These are phyloP conservation scores for Trametes cingulata DNA, from an alignment of 768 basidiomycete genomes.

Conservation along the genomic window DNA sequence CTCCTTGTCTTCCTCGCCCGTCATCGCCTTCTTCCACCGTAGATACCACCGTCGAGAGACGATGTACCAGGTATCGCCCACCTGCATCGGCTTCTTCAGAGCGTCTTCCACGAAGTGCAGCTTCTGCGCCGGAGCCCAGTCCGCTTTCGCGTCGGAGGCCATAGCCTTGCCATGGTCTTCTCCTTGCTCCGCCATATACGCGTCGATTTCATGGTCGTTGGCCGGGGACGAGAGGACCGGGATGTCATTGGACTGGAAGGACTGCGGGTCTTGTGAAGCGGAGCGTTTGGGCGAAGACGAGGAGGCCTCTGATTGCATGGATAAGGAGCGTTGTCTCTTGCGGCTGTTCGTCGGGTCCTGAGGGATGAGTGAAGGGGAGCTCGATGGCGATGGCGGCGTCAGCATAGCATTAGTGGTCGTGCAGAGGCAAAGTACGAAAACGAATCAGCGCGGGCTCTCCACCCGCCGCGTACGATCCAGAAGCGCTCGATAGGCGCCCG, in stretches of 20 bases:
- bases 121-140: constrained; percentile 44
- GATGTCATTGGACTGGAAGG: constrained; percentile 32
- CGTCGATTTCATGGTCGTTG: constrained; percentile 55
- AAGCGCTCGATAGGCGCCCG: constrained; percentile 9
- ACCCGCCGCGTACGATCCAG: constrained; percentile 9
- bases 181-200: constrained; percentile 39
- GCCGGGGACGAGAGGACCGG: constrained; percentile 33
- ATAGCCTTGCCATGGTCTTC: constrained; percentile 22
- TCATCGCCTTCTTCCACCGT: constrained; percentile 73
- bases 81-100: constrained; percentile 50
- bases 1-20: constrained; percentile 68
- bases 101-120: constrained; percentile 49
- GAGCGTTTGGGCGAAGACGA: constrained; percentile 80
- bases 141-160: constrained; percentile 24
- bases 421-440: constrained; percentile 11
- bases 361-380: constrained; percentile 32
- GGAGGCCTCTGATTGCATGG: constrained; percentile 72
- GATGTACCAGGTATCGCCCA: constrained; percentile 80
- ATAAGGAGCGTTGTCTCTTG: constrained; percentile 74
- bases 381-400: constrained; percentile 47
- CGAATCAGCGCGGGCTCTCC: not conserved
- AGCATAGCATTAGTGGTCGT: constrained; percentile 42
- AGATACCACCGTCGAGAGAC: constrained; percentile 72
- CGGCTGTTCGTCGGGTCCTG: constrained; percentile 42
- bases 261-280: constrained; percentile 62